A percentile compares a stretch with the other conserved stretches of the same genome.
These are phyloP conservation scores for Tanozyma kutaoensis DNA, from an alignment of 805 yeast genomes.

Conservation along the genomic window DNA sequence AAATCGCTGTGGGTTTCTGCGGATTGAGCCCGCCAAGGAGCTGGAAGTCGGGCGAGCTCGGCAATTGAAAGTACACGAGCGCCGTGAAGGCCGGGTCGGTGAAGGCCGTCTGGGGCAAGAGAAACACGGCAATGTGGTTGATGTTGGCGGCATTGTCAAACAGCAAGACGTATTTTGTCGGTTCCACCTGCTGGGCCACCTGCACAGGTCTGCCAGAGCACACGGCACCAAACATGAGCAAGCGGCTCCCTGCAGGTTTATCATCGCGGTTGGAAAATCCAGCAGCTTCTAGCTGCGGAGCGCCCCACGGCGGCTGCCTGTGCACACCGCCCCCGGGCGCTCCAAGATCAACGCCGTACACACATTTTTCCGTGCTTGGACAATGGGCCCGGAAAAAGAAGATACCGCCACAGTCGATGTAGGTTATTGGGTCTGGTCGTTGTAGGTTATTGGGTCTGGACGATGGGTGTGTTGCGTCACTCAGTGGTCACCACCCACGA, in stretches of 20 bases:
- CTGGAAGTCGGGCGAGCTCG: constrained; percentile 45
- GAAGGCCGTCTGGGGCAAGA: constrained; percentile 66
- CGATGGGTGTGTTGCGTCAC: too few relatives aligned
- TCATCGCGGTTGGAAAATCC: neutral
- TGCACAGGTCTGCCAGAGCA: constrained; percentile 59
- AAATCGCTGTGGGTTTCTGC: constrained; percentile 83
- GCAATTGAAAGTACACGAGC: constrained; percentile 77
- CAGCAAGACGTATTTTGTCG: constrained; percentile 49
- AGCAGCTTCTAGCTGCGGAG: neutral
- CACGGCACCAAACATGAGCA: constrained; percentile 56
- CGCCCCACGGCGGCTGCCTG: too few relatives aligned
- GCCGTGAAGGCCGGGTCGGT: constrained; percentile 64
- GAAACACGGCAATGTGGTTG: constrained; percentile 72
- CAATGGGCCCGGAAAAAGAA: too few relatives aligned
- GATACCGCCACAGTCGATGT: too few relatives aligned
- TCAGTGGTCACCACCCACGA: constrained; percentile 51
- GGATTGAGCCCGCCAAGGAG: constrained; percentile 51
- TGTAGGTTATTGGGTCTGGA: too few relatives aligned
- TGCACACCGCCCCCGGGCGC: too few relatives aligned
- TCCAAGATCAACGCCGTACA: too few relatives aligned
- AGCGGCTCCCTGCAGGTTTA: neutral
- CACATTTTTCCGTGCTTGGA: too few relatives aligned
- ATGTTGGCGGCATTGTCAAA: constrained; percentile 51
- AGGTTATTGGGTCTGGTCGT: too few relatives aligned
- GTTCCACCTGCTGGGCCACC: constrained; percentile 53